Evolutionary conservation across 306 rosid species (phyloP).

Genomic region (Citrullus colocynthis): DNA sequence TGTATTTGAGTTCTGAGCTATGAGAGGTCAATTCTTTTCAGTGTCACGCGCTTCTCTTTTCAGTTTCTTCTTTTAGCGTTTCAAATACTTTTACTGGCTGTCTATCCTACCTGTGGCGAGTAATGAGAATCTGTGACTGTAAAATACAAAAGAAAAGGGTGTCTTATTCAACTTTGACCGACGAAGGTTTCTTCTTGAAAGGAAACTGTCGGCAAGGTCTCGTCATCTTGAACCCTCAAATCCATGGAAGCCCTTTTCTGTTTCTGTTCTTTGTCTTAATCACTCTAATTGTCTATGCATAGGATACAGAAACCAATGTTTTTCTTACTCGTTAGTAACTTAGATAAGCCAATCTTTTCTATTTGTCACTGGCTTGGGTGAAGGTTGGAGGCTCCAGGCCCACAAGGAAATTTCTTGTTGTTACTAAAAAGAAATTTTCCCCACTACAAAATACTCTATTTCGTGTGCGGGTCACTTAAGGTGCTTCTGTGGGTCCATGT

Average conservation of each 20-base stretch:
- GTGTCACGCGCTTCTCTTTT: slow-evolving; percentile 58
- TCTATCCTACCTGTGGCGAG: background rate
- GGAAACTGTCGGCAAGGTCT: slow-evolving; percentile 5
- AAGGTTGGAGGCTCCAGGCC: background rate
- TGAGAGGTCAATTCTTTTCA: background rate
- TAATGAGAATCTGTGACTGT: background rate
- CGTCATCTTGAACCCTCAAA: background rate
- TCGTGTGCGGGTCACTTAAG: no score
- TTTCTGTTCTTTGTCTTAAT: background rate
- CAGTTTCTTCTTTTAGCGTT: slow-evolving; percentile 73
- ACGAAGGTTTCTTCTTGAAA: slow-evolving; percentile 49
- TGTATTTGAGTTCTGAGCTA: background rate
- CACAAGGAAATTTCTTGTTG: no score
- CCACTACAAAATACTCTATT: no score
- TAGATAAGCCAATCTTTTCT: background rate
- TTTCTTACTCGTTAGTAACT: background rate
- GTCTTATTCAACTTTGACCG: background rate
- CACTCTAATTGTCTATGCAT: background rate
- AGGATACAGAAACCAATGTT: background rate
- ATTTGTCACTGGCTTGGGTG: background rate
- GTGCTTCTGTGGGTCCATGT: no score
- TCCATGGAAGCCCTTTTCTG: background rate
- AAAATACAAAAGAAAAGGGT: background rate
- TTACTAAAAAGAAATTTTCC: no score
- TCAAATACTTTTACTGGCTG: slow-evolving; percentile 12